Evolutionary conservation across 2,329 filamentous ascomycete genomes (phyloP), one percentile per base, ranked within the genome.

Genomic region (Arthrinium puccinioides): DNA sequence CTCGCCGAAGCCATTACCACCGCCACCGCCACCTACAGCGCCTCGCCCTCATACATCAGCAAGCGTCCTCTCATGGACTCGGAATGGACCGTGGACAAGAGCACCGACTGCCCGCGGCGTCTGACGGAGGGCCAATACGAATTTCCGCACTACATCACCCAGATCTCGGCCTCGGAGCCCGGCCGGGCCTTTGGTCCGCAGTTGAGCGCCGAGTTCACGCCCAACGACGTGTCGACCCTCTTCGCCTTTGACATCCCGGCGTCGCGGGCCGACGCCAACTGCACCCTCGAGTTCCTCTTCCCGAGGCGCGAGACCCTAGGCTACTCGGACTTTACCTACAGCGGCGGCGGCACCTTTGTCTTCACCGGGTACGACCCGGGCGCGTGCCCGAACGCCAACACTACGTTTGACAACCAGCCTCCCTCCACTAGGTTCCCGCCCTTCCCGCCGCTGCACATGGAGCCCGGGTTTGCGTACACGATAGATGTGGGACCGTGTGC

Each of bases 211-310:
- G 47, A 55, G 11, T 52, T 72, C 41, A 64, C 61, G 5, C 52
- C 59, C 2, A 54, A 54, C 38, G 55, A 59, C 38, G 42, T 61
- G 21, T 53, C 52, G 2, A 46, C 49, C 25, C 44, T 71, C 41
- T 69, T 70, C 56, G 63, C 60, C 41, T 71, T 71, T 46, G 62
- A 71, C 42, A 54, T 72, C 18, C 61, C 62, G 0, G 44, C 52
- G 4, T 50, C 48, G 4, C 55, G 62, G 33, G 41, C 52, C 25
- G 60, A 62, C 41, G 63, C 63, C 42, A 64, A 57, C 21, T 72
- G 69, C 56, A 66, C 60, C 5, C 49, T 71, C n/a, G 53, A 63
- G 39, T 70, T 73, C 53, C 50, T 65, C 25, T 59, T 71, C 42
- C 69, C 69, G 0, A 42, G 39, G 16, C 48, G 45, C 43, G 41